A percentile compares a stretch with the other conserved stretches of the same genome.
phyloP scores from a whole-genome alignment of 768 basidiomycete species.

The Tulasnella sp. region DNA sequence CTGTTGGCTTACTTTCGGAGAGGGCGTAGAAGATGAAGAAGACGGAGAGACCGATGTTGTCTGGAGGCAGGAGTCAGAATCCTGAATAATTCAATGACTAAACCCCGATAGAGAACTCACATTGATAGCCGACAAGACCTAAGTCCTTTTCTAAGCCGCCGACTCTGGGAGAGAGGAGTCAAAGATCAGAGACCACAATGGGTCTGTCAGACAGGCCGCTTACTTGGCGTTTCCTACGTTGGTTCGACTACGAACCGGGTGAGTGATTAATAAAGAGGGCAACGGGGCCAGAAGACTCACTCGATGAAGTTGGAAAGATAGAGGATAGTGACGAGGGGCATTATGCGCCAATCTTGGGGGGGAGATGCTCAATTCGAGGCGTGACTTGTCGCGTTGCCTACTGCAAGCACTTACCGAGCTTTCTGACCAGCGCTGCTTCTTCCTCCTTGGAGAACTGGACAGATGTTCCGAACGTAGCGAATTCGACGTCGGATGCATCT shows the following conservation, averaged over 20 bases:
- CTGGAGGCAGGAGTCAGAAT: not conserved
- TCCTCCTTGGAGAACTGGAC: conserved; percentile 11
- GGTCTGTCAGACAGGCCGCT: not conserved
- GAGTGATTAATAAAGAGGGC: no score
- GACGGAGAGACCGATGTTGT: conserved; percentile 13
- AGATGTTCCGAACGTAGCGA: conserved; percentile 9
- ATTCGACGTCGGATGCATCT: conserved; percentile 2
- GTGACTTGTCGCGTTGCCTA: not conserved
- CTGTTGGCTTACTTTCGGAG: conserved; percentile 2
- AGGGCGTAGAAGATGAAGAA: conserved; percentile 14
- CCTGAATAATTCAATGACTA: not conserved
- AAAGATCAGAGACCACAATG: not conserved
- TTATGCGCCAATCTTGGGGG: conserved; percentile 13
- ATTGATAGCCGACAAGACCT: conserved; percentile 7
- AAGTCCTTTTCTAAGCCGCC: conserved; percentile 6
- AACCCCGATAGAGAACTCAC: not conserved
- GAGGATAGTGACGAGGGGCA: conserved; percentile 16
- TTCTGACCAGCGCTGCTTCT: conserved; percentile 14
- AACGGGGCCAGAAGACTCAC: conserved; percentile 2
- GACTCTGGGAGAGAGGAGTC: not conserved
- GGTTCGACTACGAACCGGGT: no score
- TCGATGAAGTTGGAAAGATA: conserved; percentile 18
- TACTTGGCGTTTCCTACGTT: conserved; percentile 12
- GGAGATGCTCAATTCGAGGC: not conserved
- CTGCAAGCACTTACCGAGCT: conserved; percentile 6